phyloP scores from a whole-genome alignment of 345 rosid genomes.

The Dipteronia dyeriana region DNA sequence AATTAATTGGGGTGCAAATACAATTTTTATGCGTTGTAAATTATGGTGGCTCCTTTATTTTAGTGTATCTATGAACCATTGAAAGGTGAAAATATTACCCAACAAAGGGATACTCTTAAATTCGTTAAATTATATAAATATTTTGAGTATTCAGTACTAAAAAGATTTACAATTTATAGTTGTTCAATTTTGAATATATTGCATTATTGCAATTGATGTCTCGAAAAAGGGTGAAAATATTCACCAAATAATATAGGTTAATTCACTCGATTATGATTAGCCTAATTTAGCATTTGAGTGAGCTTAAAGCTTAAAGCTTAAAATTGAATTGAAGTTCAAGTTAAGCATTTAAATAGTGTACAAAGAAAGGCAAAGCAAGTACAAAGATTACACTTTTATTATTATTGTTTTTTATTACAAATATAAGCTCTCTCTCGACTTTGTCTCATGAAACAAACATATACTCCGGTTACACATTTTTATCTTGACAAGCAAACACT shows the following conservation, averaged over 20 bases:
- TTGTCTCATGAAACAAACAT: neutral
- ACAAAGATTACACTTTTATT: neutral
- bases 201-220: too few species aligned
- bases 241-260: neutral
- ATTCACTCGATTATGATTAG: neutral
- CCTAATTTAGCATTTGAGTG: neutral
- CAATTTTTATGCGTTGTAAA: neutral
- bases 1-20: too few species aligned
- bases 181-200: neutral
- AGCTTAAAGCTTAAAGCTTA: neutral
- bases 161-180: too few species aligned
- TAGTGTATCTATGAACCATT: neutral
- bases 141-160: neutral
- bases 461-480: neutral
- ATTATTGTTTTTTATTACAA: constrained; percentile 10
- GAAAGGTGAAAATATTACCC: too few species aligned
- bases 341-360: constrained; percentile 9
- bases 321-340: constrained; percentile 5
- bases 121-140: too few species aligned
- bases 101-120: too few species aligned
- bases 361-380: constrained; percentile 2
- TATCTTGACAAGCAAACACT: neutral
- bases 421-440: neutral
- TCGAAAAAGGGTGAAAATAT: neutral
- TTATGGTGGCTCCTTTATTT: neutral